Evolutionary conservation across 1,284 basidiomycete species (phyloP), one percentile per base, ranked within the genome.

Genomic region (Termitomyces sp.): DNA sequence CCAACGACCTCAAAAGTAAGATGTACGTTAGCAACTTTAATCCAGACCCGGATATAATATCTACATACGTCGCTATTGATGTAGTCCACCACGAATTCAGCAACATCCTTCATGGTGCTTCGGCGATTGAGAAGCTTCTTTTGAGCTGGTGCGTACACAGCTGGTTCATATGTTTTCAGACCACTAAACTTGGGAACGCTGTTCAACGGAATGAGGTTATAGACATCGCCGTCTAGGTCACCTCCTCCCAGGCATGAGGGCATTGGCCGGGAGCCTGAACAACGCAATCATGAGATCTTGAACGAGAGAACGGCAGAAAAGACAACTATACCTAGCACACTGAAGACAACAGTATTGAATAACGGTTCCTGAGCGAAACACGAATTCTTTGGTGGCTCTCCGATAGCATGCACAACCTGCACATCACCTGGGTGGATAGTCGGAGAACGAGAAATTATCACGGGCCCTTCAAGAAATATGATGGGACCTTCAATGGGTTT

Each of bases 51-150:
- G 24, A 36, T 34, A 52, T 30, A 47, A 43, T 24, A 28, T 33
- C 5, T 3, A 61, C 64, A 57, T 56, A 84, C 81, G 65, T 89
- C 85, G 50, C 78, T 84, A 61, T 74, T 81, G 58, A 88, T 84
- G 57, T 82, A 90, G 55, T 89, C 83, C 50, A 86, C 75, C 13
- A 90, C 80, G 63, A 90, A 91, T 46, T 88, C 81, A 1, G 82
- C 83, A 1, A 90, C 83, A 67, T 87, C 91, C 15, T 65, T 70
- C 74, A 85, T 87, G 9, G 76, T 88, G 66, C 80, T 83, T 34
- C 71, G 76, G 30, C 78, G 77, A 42, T 76, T 65, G 1, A 90
- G 65, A 2, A 73, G 46, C 53, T 78, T 80, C 60, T 69, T 78
- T 9, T 65, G 62, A 0, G 79, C 80, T 1, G 80, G 70, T 9